Evolutionary conservation across 73 alveolate species (phyloP), one percentile per base, ranked within the genome.

Genomic region (Tetrahymena malaccensis): DNA sequence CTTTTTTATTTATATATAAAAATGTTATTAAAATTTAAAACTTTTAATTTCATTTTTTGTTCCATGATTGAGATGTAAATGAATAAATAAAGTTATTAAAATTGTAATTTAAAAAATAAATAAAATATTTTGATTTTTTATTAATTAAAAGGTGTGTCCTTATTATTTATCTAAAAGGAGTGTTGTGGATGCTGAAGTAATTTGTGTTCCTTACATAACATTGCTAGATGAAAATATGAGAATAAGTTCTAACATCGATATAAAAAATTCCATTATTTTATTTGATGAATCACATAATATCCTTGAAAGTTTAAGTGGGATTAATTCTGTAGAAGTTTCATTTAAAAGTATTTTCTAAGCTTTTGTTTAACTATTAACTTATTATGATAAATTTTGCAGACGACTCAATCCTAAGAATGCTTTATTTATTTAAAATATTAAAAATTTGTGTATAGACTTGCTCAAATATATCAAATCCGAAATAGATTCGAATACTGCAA

Each of bases 221-320:
- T 85, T 98, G 55, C 94, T 97, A 43, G 96, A 97, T 97, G 98
- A 97, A 95, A 94, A 97, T 50, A 97, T 97, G 27, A 97, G 97
- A 96, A 95, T 96, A 83, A 96, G 96, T 84, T 95, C 96, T 13
- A 97, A 97, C 44, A 94, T 97, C 33, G 93, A 96, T 94, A 43
- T 97, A 35, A 96, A 50, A 33, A 97, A 96, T 94, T 96, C 97
- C 50, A 94, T 97, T 21, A 84, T 97, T 40, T 89, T 97, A 40
- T 97, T 97, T 96, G 99, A 97, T 96, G 99, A 97, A 97, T 98
- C 98, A 8, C 99, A 97, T 95, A 97, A 97, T 94, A 97, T 97
- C 43, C 95, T 97, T 94, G 99, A 97, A 93, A 96, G 96, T 58
- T 95, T 97, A 33, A 95, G 97, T 83, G 94, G 96, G 43, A 95